Percentiles rank a stretch among this genome's conserved stretches.
phyloP scores from a whole-genome alignment of 768 basidiomycete species.

The Tylopilus felleus region DNA sequence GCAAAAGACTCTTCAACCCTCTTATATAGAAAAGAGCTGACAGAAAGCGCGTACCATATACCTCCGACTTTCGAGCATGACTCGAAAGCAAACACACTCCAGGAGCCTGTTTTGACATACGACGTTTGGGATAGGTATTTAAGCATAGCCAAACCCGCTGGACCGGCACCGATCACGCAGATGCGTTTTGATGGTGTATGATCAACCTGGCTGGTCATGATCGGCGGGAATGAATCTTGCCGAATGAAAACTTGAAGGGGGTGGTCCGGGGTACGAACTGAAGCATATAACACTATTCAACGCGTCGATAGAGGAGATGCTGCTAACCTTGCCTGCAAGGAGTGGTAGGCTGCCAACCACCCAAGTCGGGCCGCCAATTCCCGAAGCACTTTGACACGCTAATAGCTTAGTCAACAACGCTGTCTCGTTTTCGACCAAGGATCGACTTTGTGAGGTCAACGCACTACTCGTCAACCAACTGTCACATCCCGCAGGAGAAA shows the following conservation, averaged over 20 bases:
- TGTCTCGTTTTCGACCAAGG: constrained; percentile 62
- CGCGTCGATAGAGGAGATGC: background rate
- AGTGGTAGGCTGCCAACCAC: background rate
- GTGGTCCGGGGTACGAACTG: background rate
- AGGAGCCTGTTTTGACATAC: constrained; percentile 54
- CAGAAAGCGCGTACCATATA: constrained; percentile 54
- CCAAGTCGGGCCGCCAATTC: no score
- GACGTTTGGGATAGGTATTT: constrained; percentile 59
- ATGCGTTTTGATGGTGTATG: constrained; percentile 39
- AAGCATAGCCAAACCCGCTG: constrained; percentile 69
- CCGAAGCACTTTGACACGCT: background rate
- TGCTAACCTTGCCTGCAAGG: background rate
- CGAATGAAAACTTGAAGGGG: background rate
- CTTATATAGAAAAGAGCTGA: background rate
- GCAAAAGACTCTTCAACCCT: background rate
- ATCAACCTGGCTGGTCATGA: constrained; percentile 8
- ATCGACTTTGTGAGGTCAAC: constrained; percentile 51
- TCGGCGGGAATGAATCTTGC: background rate
- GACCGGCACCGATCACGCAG: constrained; percentile 73
- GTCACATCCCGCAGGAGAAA: constrained; percentile 28
- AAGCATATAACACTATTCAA: background rate
- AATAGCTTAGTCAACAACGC: background rate
- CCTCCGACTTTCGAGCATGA: constrained; percentile 66
- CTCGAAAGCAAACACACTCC: constrained; percentile 66
- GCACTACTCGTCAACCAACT: background rate